Evolutionary conservation across 345 rosid genomes (phyloP).

Genomic region (Dovyalis caffra): DNA sequence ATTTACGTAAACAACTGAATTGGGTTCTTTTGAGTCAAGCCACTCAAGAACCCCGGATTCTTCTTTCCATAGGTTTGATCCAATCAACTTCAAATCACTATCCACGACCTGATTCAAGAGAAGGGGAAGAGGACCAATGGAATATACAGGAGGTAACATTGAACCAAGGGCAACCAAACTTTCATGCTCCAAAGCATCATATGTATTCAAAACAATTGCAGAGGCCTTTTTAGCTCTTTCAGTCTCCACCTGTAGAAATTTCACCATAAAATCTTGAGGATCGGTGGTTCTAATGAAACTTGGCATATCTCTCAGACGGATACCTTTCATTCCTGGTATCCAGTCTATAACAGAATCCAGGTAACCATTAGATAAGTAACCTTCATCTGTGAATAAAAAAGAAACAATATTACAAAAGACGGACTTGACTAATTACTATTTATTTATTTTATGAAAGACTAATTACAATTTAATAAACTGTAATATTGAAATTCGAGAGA

Average conservation of each 20-base stretch:
- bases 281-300: constrained; percentile 18
- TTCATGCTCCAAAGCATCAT: constrained; percentile 9
- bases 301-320: constrained; percentile 16
- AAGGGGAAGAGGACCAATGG: constrained; percentile 15
- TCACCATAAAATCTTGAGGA: constrained; percentile 2
- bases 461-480: neutral
- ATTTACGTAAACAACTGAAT: too few species aligned
- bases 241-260: neutral
- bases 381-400: constrained; percentile 10
- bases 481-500: neutral
- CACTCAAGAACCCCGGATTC: constrained; percentile 8
- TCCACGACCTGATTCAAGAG: neutral
- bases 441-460: too few species aligned
- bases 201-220: constrained; percentile 16
- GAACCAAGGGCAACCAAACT: neutral
- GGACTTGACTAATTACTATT: too few species aligned
- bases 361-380: constrained; percentile 12
- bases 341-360: constrained; percentile 15
- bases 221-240: constrained; percentile 7
- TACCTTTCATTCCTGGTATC: constrained; percentile 19
- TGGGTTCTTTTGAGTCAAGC: constrained; percentile 11
- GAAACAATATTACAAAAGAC: too few species aligned
- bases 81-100: neutral
- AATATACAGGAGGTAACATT: constrained; percentile 4
- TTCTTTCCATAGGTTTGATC: constrained; percentile 20